Conservation (phyloP, 208 protist species). For the Leishmania tarentolae region DNA sequence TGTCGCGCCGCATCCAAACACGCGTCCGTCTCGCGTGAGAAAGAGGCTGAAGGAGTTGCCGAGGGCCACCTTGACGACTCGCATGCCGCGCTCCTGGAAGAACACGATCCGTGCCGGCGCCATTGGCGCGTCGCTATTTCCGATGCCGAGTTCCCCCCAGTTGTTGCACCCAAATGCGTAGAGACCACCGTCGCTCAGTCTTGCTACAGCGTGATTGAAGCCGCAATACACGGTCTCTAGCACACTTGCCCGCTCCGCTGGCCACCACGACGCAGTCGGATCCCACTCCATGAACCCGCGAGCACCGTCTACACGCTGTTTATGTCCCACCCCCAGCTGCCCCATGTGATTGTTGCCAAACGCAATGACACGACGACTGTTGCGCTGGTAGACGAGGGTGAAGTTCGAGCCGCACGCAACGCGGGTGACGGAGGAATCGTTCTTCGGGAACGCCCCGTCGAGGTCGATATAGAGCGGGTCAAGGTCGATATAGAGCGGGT, state of each 20-base stretch:
- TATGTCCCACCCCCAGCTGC: constrained; percentile 73
- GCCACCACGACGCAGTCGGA: constrained; percentile 53
- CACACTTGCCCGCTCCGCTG: constrained; percentile 12
- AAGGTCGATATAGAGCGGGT: constrained; percentile 41
- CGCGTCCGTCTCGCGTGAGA: constrained; percentile 56
- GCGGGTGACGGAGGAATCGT: constrained; percentile 7
- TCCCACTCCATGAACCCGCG: constrained; percentile 68
- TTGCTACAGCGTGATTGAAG: constrained; percentile 61
- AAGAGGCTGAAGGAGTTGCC: constrained; percentile 80
- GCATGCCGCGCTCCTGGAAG: constrained; percentile 44
- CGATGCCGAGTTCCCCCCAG: constrained; percentile 76
- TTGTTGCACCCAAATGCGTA: constrained; percentile 76
- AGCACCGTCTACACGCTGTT: constrained; percentile 33
- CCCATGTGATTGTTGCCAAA: constrained; percentile 82
- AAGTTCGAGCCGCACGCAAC: constrained; percentile 70
- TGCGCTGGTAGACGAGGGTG: constrained; percentile 58
- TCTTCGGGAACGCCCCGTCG: constrained; percentile 35
- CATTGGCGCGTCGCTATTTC: constrained; percentile 62
- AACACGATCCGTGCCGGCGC: constrained; percentile 48
- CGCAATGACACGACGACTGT: constrained; percentile 47
- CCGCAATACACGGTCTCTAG: constrained; percentile 49
- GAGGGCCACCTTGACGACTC: constrained; percentile 52
- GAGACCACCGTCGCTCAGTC: constrained; percentile 48
- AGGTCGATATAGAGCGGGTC: constrained; percentile 60
- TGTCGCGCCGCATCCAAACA: constrained; percentile 75